Conservation (phyloP, 768 basidiomycete genomes). For the Epithele typhae region DNA sequence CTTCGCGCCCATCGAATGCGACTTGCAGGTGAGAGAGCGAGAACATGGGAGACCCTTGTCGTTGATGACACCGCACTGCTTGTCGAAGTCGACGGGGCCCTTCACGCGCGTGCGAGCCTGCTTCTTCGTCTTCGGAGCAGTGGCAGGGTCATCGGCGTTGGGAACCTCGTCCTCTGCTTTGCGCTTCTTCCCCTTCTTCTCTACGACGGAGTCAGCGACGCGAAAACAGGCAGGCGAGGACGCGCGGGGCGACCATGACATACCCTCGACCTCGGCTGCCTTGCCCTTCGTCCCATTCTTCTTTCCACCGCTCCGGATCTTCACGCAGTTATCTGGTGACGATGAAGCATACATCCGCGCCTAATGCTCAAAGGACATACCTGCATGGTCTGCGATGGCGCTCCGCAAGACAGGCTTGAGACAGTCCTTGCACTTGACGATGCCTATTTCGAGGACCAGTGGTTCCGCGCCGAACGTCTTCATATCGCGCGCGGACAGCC, state of each 20-base stretch:
- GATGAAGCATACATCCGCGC: neutral
- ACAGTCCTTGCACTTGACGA: constrained; percentile 78
- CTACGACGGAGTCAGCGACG: constrained; percentile 3
- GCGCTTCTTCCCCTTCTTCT: constrained; percentile 71
- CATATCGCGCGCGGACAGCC: constrained; percentile 86
- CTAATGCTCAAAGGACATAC: constrained; percentile 37
- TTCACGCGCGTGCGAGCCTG: constrained; percentile 71
- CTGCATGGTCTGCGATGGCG: constrained; percentile 68
- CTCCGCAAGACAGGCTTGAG: constrained; percentile 76
- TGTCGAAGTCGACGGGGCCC: constrained; percentile 86
- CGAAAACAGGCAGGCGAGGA: neutral
- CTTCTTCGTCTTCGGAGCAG: constrained; percentile 74
- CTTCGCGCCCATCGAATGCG: constrained; percentile 96
- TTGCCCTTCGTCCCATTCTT: constrained; percentile 53
- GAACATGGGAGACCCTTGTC: constrained; percentile 92
- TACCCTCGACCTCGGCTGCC: constrained; percentile 40
- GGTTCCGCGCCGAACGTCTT: constrained; percentile 80
- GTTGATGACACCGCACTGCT: constrained; percentile 96
- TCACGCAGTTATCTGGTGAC: constrained; percentile 53
- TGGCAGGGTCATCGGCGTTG: constrained; percentile 50
- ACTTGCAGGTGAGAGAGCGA: constrained; percentile 95
- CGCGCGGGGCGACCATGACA: neutral
- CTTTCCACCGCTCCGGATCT: constrained; percentile 50
- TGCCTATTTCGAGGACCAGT: constrained; percentile 55
- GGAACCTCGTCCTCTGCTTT: constrained; percentile 73